Conservation (phyloP, 2,329 filamentous ascomycete species). For the Grosmannia clavigera region DNA sequence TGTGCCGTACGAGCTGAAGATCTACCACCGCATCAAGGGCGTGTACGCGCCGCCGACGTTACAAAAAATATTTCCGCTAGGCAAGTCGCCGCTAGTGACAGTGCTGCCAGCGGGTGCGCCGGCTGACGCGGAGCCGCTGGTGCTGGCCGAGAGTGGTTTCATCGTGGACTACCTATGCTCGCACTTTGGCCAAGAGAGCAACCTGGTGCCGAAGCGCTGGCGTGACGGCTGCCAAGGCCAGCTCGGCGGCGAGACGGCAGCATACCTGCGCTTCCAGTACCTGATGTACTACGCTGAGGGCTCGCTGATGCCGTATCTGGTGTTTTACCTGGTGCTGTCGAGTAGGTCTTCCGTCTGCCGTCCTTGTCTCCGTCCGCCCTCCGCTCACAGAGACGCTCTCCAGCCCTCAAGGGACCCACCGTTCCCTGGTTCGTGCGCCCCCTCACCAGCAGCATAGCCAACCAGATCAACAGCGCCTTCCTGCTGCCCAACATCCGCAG, state of each 20-base stretch:
- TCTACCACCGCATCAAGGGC: slow-evolving; percentile 53
- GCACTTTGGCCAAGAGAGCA: slow-evolving; percentile 34
- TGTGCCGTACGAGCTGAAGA: slow-evolving; percentile 65
- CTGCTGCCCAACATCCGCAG: slow-evolving; percentile 34
- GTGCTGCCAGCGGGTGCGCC: slow-evolving; percentile 32
- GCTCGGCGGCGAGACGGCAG: slow-evolving; percentile 47
- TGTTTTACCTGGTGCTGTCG: slow-evolving; percentile 49
- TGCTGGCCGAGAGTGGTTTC: slow-evolving; percentile 70
- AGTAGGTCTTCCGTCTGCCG: slow-evolving; percentile 20
- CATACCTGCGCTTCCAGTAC: slow-evolving; percentile 49
- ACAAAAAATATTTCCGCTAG: slow-evolving; percentile 67
- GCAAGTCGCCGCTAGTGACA: slow-evolving; percentile 72
- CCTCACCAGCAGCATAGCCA: slow-evolving; percentile 32
- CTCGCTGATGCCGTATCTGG: slow-evolving; percentile 60
- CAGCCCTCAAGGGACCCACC: neutral
- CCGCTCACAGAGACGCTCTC: neutral
- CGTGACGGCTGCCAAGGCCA: slow-evolving; percentile 44
- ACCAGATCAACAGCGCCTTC: slow-evolving; percentile 26
- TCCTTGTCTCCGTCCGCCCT: too few species aligned
- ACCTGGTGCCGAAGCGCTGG: slow-evolving; percentile 40
- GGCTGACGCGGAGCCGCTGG: slow-evolving; percentile 27
- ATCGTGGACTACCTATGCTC: slow-evolving; percentile 77
- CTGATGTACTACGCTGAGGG: slow-evolving; percentile 80
- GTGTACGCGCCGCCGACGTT: slow-evolving; percentile 64
- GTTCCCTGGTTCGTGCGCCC: neutral